Evolutionary conservation across 805 yeast species (phyloP), one percentile per base, ranked within the genome.

Genomic region (Candida orba): DNA sequence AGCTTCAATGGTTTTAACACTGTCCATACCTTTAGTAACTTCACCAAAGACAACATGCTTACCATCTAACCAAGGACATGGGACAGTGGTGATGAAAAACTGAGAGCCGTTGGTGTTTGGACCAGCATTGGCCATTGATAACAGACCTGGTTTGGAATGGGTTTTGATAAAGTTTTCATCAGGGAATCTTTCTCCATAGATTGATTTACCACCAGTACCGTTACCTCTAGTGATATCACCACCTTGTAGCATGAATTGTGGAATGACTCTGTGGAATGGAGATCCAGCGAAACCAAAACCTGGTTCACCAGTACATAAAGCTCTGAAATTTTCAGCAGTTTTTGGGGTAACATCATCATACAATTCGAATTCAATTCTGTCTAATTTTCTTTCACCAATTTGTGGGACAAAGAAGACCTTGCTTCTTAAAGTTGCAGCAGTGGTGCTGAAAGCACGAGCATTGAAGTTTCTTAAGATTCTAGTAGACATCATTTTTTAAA

Each of bases 91-190:
- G 72, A 88, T 84, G 78, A 91, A 90, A 72, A 90, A 90, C 73
- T 90, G 98, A 44, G 96, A 89, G 46, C 97, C 97, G 73, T 91
- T 91, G 72, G 97, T 87, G 81, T 88, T 86, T 68, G 95, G 95
- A 58, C 97, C 97, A 52, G 97, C 95, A 66, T 91, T 91, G 66
- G 97, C 97, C 97, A 91, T 91, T 51, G 96, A 86, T 64, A 87
- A 67, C 69, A 84, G 71, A 77, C 89, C 76, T 75, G 95, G 80
- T 68, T 79, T 73, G 72, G 73, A 71, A 79, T 91, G 97, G 62
- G 67, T 81, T 71, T 72, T 71, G 62, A 59, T 52, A 63, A 84
- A 84, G 77, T 82, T 84, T 66, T 84, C 95, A 60, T 84, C 95
- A 37, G 73, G 73, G 68, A 84, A 84, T 64, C 75, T 80, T 48